A percentile compares a stretch with the other conserved stretches of the same genome.
These are phyloP conservation scores for Dictyostelium citrinum DNA, from an alignment of 78 protist genomes.

Conservation along the genomic window DNA sequence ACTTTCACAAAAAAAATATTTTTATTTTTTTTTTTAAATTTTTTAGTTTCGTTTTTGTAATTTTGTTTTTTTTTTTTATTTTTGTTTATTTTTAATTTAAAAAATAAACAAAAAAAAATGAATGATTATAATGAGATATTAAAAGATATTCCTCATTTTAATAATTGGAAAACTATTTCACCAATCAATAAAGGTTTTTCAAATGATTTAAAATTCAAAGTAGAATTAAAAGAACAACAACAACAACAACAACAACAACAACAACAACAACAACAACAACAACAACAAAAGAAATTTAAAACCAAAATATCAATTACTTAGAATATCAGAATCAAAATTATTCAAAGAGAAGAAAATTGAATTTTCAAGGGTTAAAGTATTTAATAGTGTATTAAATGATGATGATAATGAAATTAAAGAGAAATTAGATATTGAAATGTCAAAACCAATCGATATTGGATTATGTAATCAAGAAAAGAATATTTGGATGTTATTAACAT, in stretches of 20 bases:
- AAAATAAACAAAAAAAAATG: neutral
- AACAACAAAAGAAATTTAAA: no score
- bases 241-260: neutral
- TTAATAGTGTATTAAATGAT: neutral
- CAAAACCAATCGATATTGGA: neutral
- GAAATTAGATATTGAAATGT: neutral
- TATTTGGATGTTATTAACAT: neutral
- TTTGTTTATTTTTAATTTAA: no score
- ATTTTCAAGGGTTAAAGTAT: neutral
- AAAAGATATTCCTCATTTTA: neutral
- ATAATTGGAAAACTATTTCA: neutral
- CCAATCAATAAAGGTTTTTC: neutral
- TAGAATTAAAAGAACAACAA: neutral
- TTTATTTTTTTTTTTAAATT: no score
- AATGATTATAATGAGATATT: neutral
- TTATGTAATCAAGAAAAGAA: neutral
- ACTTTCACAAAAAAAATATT: no score
- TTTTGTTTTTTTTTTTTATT: no score
- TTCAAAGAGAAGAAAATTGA: neutral
- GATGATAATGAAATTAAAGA: neutral
- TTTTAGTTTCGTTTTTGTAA: no score
- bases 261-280: neutral
- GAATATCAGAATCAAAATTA: neutral
- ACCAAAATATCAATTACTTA: neutral
- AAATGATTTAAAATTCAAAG: neutral